Evolutionary conservation across 2,329 filamentous ascomycete species (phyloP).

Genomic region (Exserohilum rostratum): DNA sequence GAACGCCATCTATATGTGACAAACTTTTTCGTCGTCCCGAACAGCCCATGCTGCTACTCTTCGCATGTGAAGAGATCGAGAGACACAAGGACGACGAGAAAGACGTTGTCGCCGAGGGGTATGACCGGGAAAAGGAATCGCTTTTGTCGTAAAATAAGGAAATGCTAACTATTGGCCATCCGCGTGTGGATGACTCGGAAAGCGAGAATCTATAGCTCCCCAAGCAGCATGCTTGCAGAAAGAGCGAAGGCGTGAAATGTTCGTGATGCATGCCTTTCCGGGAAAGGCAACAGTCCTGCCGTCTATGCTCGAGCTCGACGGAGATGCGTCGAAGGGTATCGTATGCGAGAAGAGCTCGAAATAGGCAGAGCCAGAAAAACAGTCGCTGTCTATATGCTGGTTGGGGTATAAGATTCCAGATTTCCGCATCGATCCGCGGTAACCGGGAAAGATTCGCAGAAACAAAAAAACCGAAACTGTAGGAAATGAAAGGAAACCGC

Average conservation of each 20-base stretch:
- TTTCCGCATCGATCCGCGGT: conserved; percentile 46
- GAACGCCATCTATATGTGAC: conserved; percentile 50
- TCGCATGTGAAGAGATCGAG: conserved; percentile 30
- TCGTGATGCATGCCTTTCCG: conserved; percentile 47
- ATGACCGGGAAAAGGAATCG: conserved; percentile 49
- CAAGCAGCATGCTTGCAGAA: conserved; percentile 50
- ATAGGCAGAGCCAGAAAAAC: conserved; percentile 53
- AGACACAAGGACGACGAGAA: conserved; percentile 40
- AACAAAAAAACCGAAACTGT: conserved; percentile 37
- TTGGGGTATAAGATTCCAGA: conserved; percentile 56
- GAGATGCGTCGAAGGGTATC: conserved; percentile 46
- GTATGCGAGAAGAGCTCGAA: conserved; percentile 49
- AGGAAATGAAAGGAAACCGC: conserved; percentile 33
- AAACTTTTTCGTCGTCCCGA: conserved; percentile 43
- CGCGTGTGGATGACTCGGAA: conserved; percentile 47
- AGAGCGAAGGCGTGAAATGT: conserved; percentile 48
- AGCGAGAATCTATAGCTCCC: conserved; percentile 50
- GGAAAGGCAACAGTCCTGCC: conserved; percentile 42
- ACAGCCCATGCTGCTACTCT: conserved; percentile 33
- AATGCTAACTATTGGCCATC: conserved; percentile 38
- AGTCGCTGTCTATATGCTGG: conserved; percentile 59
- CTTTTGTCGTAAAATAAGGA: conserved; percentile 43
- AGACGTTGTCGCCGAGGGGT: conserved; percentile 35
- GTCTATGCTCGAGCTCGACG: conserved; percentile 47
- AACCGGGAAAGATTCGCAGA: conserved; percentile 43